A percentile compares a stretch with the other conserved stretches of the same genome.
Conservation (phyloP, 2,329 filamentous ascomycete genomes). For the Nemania sp. region DNA sequence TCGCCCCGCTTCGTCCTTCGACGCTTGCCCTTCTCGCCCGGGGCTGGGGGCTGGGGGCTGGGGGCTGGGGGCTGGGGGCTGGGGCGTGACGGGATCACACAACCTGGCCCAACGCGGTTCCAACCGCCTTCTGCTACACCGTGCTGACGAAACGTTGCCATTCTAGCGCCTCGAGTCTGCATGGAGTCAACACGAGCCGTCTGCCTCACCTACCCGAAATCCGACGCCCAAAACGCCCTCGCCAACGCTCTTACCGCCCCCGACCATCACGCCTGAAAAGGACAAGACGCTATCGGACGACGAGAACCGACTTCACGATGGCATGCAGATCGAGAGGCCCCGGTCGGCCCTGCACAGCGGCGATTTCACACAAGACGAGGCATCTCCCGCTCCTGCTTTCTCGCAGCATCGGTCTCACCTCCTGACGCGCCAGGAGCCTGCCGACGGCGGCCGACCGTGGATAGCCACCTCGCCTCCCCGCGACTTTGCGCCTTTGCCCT, state of each 20-base stretch:
- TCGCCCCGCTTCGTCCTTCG: too few relatives aligned
- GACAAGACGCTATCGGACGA: conserved; percentile 41
- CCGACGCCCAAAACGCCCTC: conserved; percentile 43
- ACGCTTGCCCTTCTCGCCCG: too few relatives aligned
- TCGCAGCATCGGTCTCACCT: conserved; percentile 29
- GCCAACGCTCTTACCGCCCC: conserved; percentile 49
- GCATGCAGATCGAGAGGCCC: conserved; percentile 75
- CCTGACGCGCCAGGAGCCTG: conserved; percentile 23
- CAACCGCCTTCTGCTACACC: not conserved
- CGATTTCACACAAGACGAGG: conserved; percentile 60
- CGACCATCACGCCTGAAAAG: conserved; percentile 53
- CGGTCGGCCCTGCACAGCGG: conserved; percentile 74
- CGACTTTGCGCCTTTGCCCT: conserved; percentile 52
- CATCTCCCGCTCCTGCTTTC: conserved; percentile 30
- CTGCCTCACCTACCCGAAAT: conserved; percentile 43
- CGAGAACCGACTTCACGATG: conserved; percentile 53
- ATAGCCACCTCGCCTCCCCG: conserved; percentile 60
- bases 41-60: too few relatives aligned
- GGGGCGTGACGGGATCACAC: too few relatives aligned
- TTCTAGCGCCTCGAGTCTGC: conserved; percentile 41
- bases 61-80: too few relatives aligned
- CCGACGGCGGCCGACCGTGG: conserved; percentile 45
- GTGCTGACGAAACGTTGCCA: conserved; percentile 20
- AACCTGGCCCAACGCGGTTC: not conserved
- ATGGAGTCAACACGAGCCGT: conserved; percentile 39